Conservation (phyloP, 352 stramenopile species). For the Globisporangium heterothallicum region DNA sequence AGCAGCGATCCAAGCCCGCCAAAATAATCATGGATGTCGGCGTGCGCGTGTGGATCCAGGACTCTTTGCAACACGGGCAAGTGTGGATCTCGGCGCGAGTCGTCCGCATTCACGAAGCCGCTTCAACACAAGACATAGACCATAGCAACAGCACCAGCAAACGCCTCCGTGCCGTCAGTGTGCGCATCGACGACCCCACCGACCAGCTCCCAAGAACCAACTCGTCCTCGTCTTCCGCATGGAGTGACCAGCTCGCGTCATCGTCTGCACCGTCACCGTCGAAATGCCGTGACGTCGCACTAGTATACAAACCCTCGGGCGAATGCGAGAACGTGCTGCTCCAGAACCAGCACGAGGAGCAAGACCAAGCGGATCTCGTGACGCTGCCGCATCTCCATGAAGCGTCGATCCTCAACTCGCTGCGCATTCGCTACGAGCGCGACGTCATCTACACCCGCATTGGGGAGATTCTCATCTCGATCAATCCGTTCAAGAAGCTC, state of each 20-base stretch:
- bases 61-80: slow-evolving; percentile 34
- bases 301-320: slow-evolving; percentile 30
- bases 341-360: slow-evolving; percentile 54
- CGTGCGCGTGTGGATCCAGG: slow-evolving; percentile 64
- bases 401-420: slow-evolving; percentile 74
- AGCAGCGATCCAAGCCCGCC: background rate
- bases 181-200: background rate
- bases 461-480: slow-evolving; percentile 82
- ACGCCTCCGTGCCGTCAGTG: slow-evolving; percentile 1
- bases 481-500: slow-evolving; percentile 81
- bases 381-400: slow-evolving; percentile 82
- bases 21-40: slow-evolving; percentile 57
- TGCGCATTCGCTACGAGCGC: slow-evolving; percentile 69
- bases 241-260: slow-evolving; percentile 7
- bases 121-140: too few species aligned
- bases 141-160: background rate
- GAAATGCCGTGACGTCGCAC: slow-evolving; percentile 25
- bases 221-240: background rate
- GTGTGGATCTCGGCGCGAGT: slow-evolving; percentile 63
- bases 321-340: slow-evolving; percentile 69
- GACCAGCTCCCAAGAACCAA: background rate
- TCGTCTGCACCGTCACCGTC: slow-evolving; percentile 6
- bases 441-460: slow-evolving; percentile 86
- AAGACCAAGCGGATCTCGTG: slow-evolving; percentile 73
- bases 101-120: slow-evolving; percentile 10